These are phyloP conservation scores for Epichloe festucae DNA, from an alignment of 2,329 filamentous ascomycete genomes.

Conservation along the genomic window DNA sequence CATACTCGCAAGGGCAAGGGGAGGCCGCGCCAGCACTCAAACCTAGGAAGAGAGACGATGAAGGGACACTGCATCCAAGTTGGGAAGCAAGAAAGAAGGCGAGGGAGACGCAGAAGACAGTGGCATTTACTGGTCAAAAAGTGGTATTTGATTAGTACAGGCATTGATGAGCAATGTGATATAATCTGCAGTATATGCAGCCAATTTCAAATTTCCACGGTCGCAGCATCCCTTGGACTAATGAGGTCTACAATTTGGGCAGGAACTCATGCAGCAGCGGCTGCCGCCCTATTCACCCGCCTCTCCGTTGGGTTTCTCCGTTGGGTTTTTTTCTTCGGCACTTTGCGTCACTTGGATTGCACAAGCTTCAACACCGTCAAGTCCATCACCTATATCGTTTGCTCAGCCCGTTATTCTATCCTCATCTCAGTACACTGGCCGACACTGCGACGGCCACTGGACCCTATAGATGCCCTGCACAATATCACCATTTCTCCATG, in stretches of 20 bases:
- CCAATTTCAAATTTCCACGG: background rate
- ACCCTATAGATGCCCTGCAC: background rate
- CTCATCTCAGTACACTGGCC: background rate
- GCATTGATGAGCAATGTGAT: background rate
- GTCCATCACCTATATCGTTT: background rate
- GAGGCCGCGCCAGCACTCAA: slow-evolving; percentile 14
- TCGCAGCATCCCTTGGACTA: background rate
- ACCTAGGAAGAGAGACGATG: slow-evolving; percentile 30
- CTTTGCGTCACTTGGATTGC: background rate
- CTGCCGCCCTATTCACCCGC: background rate
- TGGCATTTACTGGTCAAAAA: slow-evolving; percentile 12
- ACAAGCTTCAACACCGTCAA: background rate
- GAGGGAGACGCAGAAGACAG: slow-evolving; percentile 10
- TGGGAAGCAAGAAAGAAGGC: slow-evolving; percentile 15
- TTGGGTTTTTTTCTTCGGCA: background rate
- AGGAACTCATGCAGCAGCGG: background rate
- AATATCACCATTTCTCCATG: background rate
- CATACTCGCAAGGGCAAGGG: background rate
- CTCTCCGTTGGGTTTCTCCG: background rate
- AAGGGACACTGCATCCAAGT: slow-evolving; percentile 38
- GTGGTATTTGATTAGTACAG: slow-evolving; percentile 13
- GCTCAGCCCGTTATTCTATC: background rate
- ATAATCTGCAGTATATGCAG: background rate
- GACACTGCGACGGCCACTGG: too few species aligned
- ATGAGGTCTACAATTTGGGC: background rate